These are phyloP conservation scores for Heterobasidion irregulare DNA, from an alignment of 1,284 basidiomycete species.

Conservation along the genomic window DNA sequence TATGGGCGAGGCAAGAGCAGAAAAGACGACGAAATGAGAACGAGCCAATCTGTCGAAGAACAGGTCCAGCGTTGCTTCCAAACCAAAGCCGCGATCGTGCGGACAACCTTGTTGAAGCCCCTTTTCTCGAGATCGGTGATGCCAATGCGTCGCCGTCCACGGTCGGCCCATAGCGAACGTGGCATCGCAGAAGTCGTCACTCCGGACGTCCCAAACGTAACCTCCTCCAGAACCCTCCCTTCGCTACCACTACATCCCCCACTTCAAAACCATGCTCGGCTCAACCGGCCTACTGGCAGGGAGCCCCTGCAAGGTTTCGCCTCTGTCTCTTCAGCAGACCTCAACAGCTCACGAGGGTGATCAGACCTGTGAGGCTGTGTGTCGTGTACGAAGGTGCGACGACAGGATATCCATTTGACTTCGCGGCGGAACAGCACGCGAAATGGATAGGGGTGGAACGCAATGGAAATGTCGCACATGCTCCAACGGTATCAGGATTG, in stretches of 20 bases:
- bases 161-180: too few relatives aligned
- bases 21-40: conserved; percentile 16
- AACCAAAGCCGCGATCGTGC: neutral
- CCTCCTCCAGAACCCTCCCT: neutral
- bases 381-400: conserved; percentile 1
- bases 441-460: neutral
- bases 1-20: conserved; percentile 35
- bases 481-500: neutral
- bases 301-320: neutral
- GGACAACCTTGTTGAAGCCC: neutral
- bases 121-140: neutral
- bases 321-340: neutral
- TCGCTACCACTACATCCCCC: neutral
- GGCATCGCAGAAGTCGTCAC: too few relatives aligned
- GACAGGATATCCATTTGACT: neutral
- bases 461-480: neutral
- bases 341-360: conserved; percentile 21
- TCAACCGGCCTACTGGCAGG: conserved; percentile 5
- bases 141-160: too few relatives aligned
- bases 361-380: conserved; percentile 23
- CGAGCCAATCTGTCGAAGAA: neutral
- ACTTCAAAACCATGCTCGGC: conserved; percentile 6
- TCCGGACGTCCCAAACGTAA: too few relatives aligned
- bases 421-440: neutral
- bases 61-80: neutral